Evolutionary conservation across 1,139 yeast genomes (phyloP).

Genomic region (Hansenula sp.): DNA sequence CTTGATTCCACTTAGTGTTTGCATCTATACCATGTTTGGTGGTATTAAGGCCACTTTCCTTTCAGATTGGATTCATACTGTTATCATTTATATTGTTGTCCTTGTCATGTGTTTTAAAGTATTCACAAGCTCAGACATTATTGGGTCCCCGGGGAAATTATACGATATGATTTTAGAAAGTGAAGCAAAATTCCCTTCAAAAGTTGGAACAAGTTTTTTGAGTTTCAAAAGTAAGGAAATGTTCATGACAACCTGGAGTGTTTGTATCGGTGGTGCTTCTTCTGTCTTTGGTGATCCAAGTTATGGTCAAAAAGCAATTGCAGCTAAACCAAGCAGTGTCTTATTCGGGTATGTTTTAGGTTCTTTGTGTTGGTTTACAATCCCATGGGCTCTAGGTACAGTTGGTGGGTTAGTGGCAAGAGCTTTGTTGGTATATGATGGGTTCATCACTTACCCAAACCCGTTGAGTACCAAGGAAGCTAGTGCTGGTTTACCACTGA

Average conservation of each 20-base stretch:
- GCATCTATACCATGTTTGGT: slow-evolving; percentile 47
- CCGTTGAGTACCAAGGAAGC: slow-evolving; percentile 18
- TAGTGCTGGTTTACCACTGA: slow-evolving; percentile 26
- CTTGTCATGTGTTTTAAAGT: slow-evolving; percentile 28
- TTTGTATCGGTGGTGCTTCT: slow-evolving; percentile 30
- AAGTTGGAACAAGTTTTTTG: slow-evolving; percentile 18
- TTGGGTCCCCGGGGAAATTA: slow-evolving; percentile 35
- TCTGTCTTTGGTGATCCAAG: slow-evolving; percentile 42
- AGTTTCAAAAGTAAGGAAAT: slow-evolving; percentile 18
- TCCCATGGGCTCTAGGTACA: slow-evolving; percentile 37
- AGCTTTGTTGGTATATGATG: slow-evolving; percentile 30
- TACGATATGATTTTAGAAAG: slow-evolving; percentile 31
- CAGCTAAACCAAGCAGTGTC: slow-evolving; percentile 34
- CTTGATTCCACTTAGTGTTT: slow-evolving; percentile 50
- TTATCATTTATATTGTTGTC: slow-evolving; percentile 38
- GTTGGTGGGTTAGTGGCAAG: slow-evolving; percentile 35
- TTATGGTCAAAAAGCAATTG: slow-evolving; percentile 41
- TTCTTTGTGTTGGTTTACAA: slow-evolving; percentile 38
- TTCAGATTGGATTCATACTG: slow-evolving; percentile 40
- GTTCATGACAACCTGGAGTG: slow-evolving; percentile 27
- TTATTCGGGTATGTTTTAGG: slow-evolving; percentile 36
- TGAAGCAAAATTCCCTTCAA: slow-evolving; percentile 25
- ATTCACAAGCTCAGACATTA: slow-evolving; percentile 27
- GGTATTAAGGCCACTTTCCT: slow-evolving; percentile 50
- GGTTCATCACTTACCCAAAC: slow-evolving; percentile 32